phyloP scores from a whole-genome alignment of 805 yeast species.

The Candida berthetii region DNA sequence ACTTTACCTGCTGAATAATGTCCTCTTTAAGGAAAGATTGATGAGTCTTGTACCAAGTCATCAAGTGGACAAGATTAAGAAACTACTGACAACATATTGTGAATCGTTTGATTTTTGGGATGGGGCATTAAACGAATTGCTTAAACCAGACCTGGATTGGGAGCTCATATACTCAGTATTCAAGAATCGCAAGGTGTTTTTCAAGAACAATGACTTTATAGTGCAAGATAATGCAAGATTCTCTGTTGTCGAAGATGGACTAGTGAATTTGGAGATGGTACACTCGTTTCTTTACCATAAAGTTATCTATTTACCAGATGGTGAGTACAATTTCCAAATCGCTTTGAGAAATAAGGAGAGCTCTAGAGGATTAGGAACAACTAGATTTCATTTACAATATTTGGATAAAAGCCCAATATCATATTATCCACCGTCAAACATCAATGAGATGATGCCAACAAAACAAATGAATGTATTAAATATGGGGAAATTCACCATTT shows the following conservation, averaged over 20 bases:
- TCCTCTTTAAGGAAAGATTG: constrained; percentile 35
- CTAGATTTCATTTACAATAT: constrained; percentile 41
- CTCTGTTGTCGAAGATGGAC: background rate
- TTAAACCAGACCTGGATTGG: constrained; percentile 31
- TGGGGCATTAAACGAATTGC: constrained; percentile 29
- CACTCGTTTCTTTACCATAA: constrained; percentile 6
- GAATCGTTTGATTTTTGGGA: constrained; percentile 24
- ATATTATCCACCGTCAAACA: constrained; percentile 47
- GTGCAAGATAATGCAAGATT: constrained; percentile 12
- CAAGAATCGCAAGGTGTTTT: constrained; percentile 46
- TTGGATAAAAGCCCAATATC: constrained; percentile 19
- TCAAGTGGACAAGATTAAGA: background rate
- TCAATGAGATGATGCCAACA: constrained; percentile 51
- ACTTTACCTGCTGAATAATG: constrained; percentile 45
- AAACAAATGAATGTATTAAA: constrained; percentile 42
- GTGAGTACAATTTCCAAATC: constrained; percentile 15
- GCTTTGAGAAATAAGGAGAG: constrained; percentile 5
- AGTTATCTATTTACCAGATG: constrained; percentile 7
- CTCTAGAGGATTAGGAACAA: constrained; percentile 45
- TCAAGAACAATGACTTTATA: constrained; percentile 35
- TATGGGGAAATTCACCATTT: constrained; percentile 40
- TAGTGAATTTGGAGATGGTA: constrained; percentile 3
- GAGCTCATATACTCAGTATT: constrained; percentile 42
- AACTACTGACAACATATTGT: constrained; percentile 1
- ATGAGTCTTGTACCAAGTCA: constrained; percentile 25